These are phyloP conservation scores for Podosphaera xanthii DNA, from an alignment of 2,329 filamentous ascomycete species.

Conservation along the genomic window DNA sequence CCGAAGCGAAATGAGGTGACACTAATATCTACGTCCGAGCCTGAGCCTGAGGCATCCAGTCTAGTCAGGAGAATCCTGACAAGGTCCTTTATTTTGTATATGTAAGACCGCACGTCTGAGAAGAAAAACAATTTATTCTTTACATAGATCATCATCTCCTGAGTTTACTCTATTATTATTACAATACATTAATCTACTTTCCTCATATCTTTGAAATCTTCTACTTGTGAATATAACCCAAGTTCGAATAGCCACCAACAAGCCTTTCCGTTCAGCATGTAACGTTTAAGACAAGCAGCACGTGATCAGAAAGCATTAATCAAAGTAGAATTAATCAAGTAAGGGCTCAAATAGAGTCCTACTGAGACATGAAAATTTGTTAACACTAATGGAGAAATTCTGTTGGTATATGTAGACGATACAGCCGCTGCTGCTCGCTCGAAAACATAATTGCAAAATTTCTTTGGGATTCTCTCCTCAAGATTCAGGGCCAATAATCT, in stretches of 20 bases:
- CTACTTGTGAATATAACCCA: too few species aligned
- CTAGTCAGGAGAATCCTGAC: too few species aligned
- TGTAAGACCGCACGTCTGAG: too few species aligned
- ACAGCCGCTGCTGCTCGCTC: not conserved
- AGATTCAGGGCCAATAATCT: not conserved
- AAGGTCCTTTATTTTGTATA: too few species aligned
- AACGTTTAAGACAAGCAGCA: not conserved
- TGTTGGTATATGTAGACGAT: conserved; percentile 1
- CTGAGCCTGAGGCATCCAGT: too few species aligned
- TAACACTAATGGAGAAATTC: not conserved
- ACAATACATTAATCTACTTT: too few species aligned
- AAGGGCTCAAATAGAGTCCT: not conserved
- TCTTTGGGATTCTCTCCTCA: not conserved
- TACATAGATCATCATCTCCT: too few species aligned
- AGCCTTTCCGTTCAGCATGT: not conserved
- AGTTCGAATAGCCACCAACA: not conserved
- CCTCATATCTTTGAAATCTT: too few species aligned
- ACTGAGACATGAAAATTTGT: not conserved
- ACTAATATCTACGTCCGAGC: too few species aligned
- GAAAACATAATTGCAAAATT: not conserved
- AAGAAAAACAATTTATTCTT: too few species aligned
- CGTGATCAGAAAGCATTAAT: not conserved
- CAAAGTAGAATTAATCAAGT: not conserved
- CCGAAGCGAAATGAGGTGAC: too few species aligned
- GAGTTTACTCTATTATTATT: too few species aligned